Base-by-base conservation (phyloP, 768 basidiomycete genomes). In the Tulasnella sp. region DNA sequence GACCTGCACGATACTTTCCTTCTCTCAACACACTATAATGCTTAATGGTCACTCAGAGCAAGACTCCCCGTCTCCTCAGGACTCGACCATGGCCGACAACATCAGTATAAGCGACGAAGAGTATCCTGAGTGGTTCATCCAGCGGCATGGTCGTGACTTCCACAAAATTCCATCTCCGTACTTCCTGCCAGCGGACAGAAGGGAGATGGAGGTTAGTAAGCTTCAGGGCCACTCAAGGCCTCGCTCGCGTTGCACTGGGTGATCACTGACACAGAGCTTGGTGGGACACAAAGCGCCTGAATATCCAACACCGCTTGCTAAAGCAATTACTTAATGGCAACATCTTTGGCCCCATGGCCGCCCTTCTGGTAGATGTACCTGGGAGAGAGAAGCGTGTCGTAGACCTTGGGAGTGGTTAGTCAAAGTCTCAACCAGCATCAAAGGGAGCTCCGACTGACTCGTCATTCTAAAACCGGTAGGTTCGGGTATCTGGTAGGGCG, bases 151-250 rank as follows among this genome's bases (percentile, higher is more conserved):
- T 1, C 50, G 58, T 15, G 17, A 1, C 29, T 59, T 59, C 26
- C 58, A 59, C 26, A 51, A 26, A 4, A 9, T 21, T 13, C 19
- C 23, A 13, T 29, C 45, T 29, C 58, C 0, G 15, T 59, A 59
- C 27, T 59, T 34, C 34, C 48, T 59, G 19, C 58, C 58, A 19
- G 58, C 58, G 5, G 58, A 59, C 23, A 32, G 21, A 1, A 47
- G 32, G 38, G 58, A 59, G 34, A 13, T 48, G 50, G 24, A 1
- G 3, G 58, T 59, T 34, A n/a, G 58, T 50, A 15, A 3, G n/a
- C n/a, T n/a, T n/a, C n/a, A 19, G 8, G 23, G 7, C 34, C 15
- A 5, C 34, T 38, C 34, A 38, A 38, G 34, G 34, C 34, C 34
- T 38, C 34, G 15, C 34, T 38, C 7, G 15, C 34, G 34, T 38